Evolutionary conservation across 176 grass and related monocot genomes (phyloP), one percentile per base, ranked within the genome.

Genomic region (Olyra latifolia): DNA sequence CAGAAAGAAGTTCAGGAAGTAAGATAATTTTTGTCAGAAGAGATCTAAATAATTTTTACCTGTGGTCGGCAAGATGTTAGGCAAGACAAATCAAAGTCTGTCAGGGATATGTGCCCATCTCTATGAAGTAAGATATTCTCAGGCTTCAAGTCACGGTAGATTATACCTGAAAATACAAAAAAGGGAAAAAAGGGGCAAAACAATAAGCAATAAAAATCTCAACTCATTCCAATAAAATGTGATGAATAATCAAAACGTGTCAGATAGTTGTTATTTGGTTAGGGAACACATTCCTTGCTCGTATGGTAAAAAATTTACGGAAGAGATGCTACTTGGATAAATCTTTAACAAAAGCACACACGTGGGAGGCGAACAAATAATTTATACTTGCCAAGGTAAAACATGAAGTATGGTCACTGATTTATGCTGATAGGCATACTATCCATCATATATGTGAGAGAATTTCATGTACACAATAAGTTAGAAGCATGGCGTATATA

Each of bases 31-130:
- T 73, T 78, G 1, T 17, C 23, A 13, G 14, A 23, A 42, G 9
- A 67, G 6, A 60, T 54, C n/a, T 42, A 41, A 15, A 53, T 67
- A 16, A 16, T 53, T 74, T 70, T 28, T 72, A 94, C 95, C 85
- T 94, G 87, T 25, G 95, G 95, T 87, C 56, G 80, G 53, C 92
- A 94, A 56, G 92, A 84, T 83, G 92, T 98, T 80, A 94, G 70
- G 69, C 89, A 94, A 74, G 95, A 98, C 24, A 98, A 82, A 79
- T 98, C 95, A 70, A 98, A 98, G 81, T 94, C 95, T 39, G 92
- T 92, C 61, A 98, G 35, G 52, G 89, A 91, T 53, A 98, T 90
- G 74, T 94, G 95, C 19, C 95, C 95, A 57, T 98, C 88, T 44
- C 80, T 71, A 42, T 87, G 80, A 84, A 98, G 83, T 80, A 98